These are phyloP conservation scores for Hypericum perforatum DNA, from an alignment of 345 rosid genomes.

Conservation along the genomic window DNA sequence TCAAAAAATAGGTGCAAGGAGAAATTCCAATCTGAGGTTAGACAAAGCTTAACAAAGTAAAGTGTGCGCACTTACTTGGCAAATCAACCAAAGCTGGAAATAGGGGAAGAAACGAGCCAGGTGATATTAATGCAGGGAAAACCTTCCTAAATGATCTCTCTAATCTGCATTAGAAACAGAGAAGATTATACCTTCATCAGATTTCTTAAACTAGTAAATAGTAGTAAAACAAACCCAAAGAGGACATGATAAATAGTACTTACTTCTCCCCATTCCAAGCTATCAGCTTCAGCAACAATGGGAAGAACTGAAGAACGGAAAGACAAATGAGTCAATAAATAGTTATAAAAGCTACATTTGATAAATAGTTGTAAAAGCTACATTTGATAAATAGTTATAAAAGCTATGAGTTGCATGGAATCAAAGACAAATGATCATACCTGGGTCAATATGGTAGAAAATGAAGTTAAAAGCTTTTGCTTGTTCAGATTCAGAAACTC, in stretches of 20 bases:
- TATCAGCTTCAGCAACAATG: constrained; percentile 81
- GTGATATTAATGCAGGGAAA: constrained; percentile 69
- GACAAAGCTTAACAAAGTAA: too few relatives aligned
- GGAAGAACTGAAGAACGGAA: constrained; percentile 54
- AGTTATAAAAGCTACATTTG: background rate
- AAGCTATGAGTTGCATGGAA: background rate
- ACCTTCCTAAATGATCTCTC: constrained; percentile 62
- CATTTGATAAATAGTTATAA: background rate
- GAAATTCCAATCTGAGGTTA: too few relatives aligned
- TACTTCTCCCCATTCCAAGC: constrained; percentile 96
- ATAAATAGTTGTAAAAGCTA: background rate
- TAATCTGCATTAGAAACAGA: constrained; percentile 42
- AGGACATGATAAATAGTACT: constrained; percentile 15
- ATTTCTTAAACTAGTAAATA: background rate
- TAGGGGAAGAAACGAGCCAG: constrained; percentile 88
- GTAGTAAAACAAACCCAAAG: background rate
- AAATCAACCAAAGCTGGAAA: constrained; percentile 81
- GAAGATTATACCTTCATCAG: background rate
- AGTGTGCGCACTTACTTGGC: constrained; percentile 47
- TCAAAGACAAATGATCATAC: constrained; percentile 24
- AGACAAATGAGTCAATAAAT: background rate
- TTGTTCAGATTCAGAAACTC: constrained; percentile 59
- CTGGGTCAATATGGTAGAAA: constrained; percentile 79
- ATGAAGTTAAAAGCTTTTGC: constrained; percentile 52
- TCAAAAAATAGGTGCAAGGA: too few relatives aligned